These are phyloP conservation scores for Phaeosphaeria sp. DNA, from an alignment of 2,329 filamentous ascomycete genomes.

Conservation along the genomic window DNA sequence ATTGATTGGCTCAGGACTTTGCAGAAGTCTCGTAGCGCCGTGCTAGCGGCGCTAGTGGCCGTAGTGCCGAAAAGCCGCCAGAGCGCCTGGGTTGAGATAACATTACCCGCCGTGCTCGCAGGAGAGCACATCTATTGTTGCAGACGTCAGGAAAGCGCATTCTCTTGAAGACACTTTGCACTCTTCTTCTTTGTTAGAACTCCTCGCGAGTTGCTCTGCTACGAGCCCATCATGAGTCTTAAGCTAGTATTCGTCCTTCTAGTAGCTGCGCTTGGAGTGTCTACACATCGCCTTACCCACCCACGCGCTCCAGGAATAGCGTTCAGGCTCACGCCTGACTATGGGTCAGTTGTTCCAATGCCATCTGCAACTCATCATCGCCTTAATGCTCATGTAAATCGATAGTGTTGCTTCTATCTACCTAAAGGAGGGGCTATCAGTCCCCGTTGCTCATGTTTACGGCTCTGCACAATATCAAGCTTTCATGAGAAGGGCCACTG, in stretches of 20 bases:
- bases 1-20: too few relatives aligned
- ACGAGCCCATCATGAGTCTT: background rate
- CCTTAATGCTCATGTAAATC: background rate
- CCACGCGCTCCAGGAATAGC: constrained; percentile 12
- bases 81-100: too few relatives aligned
- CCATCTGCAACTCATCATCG: background rate
- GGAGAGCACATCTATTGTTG: background rate
- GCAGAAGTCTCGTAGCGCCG: too few relatives aligned
- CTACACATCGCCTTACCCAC: constrained; percentile 9
- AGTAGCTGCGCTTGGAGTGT: constrained; percentile 2
- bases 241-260: background rate
- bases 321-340: constrained; percentile 17
- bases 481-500: constrained; percentile 17
- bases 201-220: background rate
- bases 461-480: constrained; percentile 14
- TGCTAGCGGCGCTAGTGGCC: too few relatives aligned
- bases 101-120: background rate
- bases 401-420: constrained; percentile 14
- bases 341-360: constrained; percentile 12
- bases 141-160: background rate
- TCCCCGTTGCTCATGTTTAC: constrained; percentile 14
- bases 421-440: constrained; percentile 13
- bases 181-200: background rate
- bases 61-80: too few relatives aligned
- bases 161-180: background rate